phyloP scores from a whole-genome alignment of 2,329 filamentous ascomycete genomes.

The Fusarium avenaceum region DNA sequence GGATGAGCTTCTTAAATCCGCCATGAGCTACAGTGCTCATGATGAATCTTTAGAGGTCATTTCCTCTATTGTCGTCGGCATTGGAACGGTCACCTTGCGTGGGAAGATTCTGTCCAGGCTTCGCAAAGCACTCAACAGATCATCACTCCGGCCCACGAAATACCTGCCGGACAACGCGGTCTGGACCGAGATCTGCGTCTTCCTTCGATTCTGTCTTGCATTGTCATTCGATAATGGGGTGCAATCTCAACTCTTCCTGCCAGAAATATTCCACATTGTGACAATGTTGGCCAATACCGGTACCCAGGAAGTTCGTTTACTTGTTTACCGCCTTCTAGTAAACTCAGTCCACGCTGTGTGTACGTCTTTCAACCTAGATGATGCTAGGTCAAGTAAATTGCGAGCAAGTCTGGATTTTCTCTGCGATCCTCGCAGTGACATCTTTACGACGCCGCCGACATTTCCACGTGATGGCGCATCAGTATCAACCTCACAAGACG shows the following conservation, averaged over 20 bases:
- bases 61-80: slow-evolving; percentile 72
- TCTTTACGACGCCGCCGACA: slow-evolving; percentile 64
- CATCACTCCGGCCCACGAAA: slow-evolving; percentile 75
- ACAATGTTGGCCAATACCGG: slow-evolving; percentile 79
- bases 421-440: slow-evolving; percentile 70
- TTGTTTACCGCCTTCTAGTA: slow-evolving; percentile 73
- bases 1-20: slow-evolving; percentile 75
- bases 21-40: slow-evolving; percentile 68
- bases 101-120: slow-evolving; percentile 75
- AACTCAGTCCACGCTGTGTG: slow-evolving; percentile 78
- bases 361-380: slow-evolving; percentile 74
- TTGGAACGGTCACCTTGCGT: slow-evolving; percentile 74
- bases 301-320: slow-evolving; percentile 65
- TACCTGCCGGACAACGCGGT: slow-evolving; percentile 75
- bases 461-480: slow-evolving; percentile 67
- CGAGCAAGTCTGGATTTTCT: slow-evolving; percentile 69
- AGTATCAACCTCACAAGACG: slow-evolving; percentile 67
- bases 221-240: slow-evolving; percentile 77
- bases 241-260: slow-evolving; percentile 76
- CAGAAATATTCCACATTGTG: slow-evolving; percentile 78
- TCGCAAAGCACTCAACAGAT: slow-evolving; percentile 75
- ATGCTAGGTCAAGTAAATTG: slow-evolving; percentile 68
- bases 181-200: slow-evolving; percentile 77
- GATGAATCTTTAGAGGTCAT: slow-evolving; percentile 72
- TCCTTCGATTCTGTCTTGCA: slow-evolving; percentile 75